Evolutionary conservation across 2,329 filamentous ascomycete species (phyloP).

Genomic region (Claviceps arundinis): DNA sequence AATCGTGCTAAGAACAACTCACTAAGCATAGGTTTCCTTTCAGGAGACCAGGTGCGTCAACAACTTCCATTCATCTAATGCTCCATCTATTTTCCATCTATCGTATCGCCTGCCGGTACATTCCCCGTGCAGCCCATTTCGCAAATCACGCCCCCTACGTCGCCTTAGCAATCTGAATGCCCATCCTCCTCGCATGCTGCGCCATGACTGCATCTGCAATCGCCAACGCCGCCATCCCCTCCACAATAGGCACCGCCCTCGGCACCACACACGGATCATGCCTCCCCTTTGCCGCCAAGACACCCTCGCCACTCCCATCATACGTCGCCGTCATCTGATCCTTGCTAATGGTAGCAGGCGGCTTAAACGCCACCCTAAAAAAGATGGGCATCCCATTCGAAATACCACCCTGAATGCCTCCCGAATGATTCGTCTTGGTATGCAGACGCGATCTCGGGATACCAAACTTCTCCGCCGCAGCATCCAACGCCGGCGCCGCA

Average conservation of each 20-base stretch:
- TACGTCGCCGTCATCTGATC: slow-evolving; percentile 76
- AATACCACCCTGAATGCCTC: slow-evolving; percentile 91
- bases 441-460: slow-evolving; percentile 49
- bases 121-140: too few species aligned
- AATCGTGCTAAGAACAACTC: too few species aligned
- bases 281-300: slow-evolving; percentile 80
- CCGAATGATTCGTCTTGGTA: slow-evolving; percentile 89
- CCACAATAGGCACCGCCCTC: slow-evolving; percentile 74
- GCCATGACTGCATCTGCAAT: slow-evolving; percentile 79
- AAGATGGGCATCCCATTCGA: slow-evolving; percentile 88
- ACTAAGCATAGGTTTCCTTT: too few species aligned
- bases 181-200: slow-evolving; percentile 51
- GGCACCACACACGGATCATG: slow-evolving; percentile 92
- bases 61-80: too few species aligned
- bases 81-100: too few species aligned
- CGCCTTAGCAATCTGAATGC: slow-evolving; percentile 13
- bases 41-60: too few species aligned
- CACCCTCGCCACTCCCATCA: slow-evolving; percentile 54
- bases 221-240: slow-evolving; percentile 81
- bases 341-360: slow-evolving; percentile 82
- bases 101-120: too few species aligned
- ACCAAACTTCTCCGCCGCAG: slow-evolving; percentile 31
- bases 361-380: slow-evolving; percentile 92
- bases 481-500: slow-evolving; percentile 26
- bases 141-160: background rate